These are phyloP conservation scores for Phlyctochytrium arcticum DNA, from an alignment of 192 early-diverging fungal genomes.

Conservation along the genomic window DNA sequence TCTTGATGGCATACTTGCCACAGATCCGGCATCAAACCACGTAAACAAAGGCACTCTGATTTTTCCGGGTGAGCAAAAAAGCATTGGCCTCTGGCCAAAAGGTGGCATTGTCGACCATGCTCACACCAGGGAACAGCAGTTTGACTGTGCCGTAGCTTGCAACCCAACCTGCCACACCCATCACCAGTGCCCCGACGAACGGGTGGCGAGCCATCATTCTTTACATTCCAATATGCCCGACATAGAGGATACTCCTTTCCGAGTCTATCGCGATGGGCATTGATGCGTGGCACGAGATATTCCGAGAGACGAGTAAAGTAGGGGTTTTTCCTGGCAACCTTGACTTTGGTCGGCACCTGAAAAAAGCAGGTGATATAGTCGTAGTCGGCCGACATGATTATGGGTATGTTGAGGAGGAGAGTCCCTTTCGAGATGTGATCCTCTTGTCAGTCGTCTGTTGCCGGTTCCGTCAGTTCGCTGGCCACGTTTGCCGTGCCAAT, in stretches of 20 bases:
- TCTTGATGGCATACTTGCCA: neutral
- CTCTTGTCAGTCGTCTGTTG: too few relatives aligned
- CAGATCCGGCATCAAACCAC: neutral
- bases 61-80: neutral
- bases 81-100: neutral
- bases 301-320: neutral
- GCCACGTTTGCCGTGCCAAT: too few relatives aligned
- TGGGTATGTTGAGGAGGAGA: too few relatives aligned
- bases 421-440: too few relatives aligned
- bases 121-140: neutral
- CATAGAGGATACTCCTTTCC: neutral
- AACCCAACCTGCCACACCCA: neutral
- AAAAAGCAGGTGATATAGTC: neutral
- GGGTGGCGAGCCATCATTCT: neutral
- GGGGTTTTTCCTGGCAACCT: neutral
- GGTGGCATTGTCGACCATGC: neutral
- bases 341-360: neutral
- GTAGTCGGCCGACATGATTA: neutral
- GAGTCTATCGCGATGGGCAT: neutral
- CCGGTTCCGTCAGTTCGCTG: too few relatives aligned
- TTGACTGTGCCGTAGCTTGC: neutral
- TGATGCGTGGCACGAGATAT: neutral
- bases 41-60: neutral
- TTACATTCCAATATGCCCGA: neutral
- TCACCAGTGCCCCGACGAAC: neutral